A percentile compares a stretch with the other conserved stretches of the same genome.
Conservation (phyloP, 768 basidiomycete genomes). For the Pluteus cervinus region DNA sequence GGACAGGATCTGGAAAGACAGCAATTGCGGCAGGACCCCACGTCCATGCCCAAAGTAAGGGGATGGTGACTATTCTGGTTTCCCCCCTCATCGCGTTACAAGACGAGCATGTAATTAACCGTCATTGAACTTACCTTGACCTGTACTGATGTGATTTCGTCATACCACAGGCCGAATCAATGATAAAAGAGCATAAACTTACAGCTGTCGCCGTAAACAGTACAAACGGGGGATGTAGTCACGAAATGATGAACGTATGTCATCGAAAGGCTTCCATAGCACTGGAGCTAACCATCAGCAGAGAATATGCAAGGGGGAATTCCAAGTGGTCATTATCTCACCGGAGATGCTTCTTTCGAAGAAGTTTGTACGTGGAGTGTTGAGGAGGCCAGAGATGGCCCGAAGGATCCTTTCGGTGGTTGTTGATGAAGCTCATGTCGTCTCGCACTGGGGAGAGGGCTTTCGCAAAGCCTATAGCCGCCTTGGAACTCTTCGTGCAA, state of each 20-base stretch:
- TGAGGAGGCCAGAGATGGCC: slow-evolving; percentile 16
- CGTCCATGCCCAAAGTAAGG: slow-evolving; percentile 14
- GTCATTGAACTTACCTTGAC: too few relatives aligned
- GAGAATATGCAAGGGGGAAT: too few relatives aligned
- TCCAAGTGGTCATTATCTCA: too few relatives aligned
- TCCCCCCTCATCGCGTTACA: too few relatives aligned
- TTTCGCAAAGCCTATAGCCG: slow-evolving; percentile 13
- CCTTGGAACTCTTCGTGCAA: slow-evolving; percentile 8
- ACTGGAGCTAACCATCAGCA: background rate
- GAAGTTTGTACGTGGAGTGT: slow-evolving; percentile 14
- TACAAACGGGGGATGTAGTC: slow-evolving; percentile 20
- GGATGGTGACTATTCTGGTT: too few relatives aligned
- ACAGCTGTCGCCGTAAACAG: too few relatives aligned
- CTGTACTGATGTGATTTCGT: too few relatives aligned
- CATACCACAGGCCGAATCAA: too few relatives aligned
- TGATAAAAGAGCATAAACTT: too few relatives aligned
- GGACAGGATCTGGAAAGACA: too few relatives aligned
- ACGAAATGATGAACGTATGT: slow-evolving; percentile 18
- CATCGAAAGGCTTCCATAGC: background rate
- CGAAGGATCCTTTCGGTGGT: slow-evolving; percentile 7
- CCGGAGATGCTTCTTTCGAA: too few relatives aligned
- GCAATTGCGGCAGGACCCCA: slow-evolving; percentile 32
- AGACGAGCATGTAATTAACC: too few relatives aligned
- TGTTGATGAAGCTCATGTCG: slow-evolving; percentile 13
- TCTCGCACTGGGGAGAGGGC: slow-evolving; percentile 9